phyloP scores from a whole-genome alignment of 2,329 filamentous ascomycete species.

The Cryphonectria radicalis region DNA sequence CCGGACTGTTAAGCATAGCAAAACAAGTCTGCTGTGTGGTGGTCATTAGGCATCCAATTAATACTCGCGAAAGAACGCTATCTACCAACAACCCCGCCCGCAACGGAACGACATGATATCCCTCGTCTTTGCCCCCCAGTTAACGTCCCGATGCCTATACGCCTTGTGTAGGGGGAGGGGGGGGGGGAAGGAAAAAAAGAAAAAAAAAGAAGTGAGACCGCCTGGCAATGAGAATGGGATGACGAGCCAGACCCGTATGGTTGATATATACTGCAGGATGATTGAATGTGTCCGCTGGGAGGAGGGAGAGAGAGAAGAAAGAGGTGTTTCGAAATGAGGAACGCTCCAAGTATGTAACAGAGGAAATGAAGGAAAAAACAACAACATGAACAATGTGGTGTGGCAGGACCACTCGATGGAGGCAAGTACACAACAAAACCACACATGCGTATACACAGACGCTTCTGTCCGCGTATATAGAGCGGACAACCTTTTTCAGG shows the following conservation, averaged over 20 bases:
- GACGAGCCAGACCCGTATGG: not conserved
- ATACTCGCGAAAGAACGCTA: not conserved
- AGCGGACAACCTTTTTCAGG: not conserved
- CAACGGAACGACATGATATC: not conserved
- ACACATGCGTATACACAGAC: conserved; percentile 17
- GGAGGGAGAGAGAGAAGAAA: not conserved
- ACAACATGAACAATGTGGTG: not conserved
- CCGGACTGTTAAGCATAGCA: not conserved
- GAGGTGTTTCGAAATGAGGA: not conserved
- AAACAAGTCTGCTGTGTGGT: not conserved
- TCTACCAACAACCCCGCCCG: not conserved
- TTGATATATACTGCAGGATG: not conserved
- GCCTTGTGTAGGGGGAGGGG: not conserved
- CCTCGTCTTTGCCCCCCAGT: not conserved
- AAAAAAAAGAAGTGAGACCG: not conserved
- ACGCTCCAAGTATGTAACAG: not conserved
- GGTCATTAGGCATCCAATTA: not conserved
- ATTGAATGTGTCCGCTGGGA: not conserved
- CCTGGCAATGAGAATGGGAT: not conserved
- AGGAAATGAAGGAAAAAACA: not conserved
- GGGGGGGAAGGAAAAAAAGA: not conserved
- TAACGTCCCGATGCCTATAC: not conserved
- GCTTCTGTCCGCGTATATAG: not conserved
- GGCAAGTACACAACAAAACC: not conserved
- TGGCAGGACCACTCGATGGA: not conserved